Base-by-base conservation (phyloP, 148 eudicot genomes). In the Persicaria tinctoria region DNA sequence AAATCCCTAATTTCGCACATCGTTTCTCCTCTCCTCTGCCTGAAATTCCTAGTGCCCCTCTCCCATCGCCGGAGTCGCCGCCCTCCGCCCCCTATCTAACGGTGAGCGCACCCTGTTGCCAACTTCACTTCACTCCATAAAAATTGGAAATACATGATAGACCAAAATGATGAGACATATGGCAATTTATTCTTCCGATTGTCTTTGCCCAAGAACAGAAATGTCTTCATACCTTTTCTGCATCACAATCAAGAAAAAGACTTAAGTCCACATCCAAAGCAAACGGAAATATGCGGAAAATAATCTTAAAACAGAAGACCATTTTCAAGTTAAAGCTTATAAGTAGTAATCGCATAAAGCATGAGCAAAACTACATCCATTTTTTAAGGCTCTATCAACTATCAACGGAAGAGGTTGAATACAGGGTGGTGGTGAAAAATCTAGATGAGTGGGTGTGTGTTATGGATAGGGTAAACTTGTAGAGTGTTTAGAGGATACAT, bases 211-310 rank as follows among this genome's bases (percentile, higher is more conserved):
- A 68, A 75, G 51, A 45, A 75, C 77, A 8, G 77, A 69, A 53
- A 75, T 75, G 71, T 75, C 70, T 47, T 75, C 76, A 8, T 74
- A 74, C 6, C 70, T 56, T 59, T 74, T 74, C 76, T 74, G 76
- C 76, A 74, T 55, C 16, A 69, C 46, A 6, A 49, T 7, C n/a
- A 16, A 32, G 41, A 32, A 54, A 0, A 54, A 54, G 44, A 73
- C 60, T 11, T 17, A 4, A 4, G 3, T 16, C 6, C 5, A 14
- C 0, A 1, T 5, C 20, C 0, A 32, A 32, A 32, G 41, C 5
- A 16, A 16, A 14, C 0, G 20, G 20, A 5, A 54, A 73, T 8
- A 48, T 5, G 56, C 23, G 8, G 3, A 27, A 54, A 32, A 23
- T 9, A 51, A 4, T 54, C 57, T 54, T 38, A 6, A 14, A 14